Evolutionary conservation across 306 rosid species (phyloP), one percentile per base, ranked within the genome.

Genomic region (Prunus armeniaca): DNA sequence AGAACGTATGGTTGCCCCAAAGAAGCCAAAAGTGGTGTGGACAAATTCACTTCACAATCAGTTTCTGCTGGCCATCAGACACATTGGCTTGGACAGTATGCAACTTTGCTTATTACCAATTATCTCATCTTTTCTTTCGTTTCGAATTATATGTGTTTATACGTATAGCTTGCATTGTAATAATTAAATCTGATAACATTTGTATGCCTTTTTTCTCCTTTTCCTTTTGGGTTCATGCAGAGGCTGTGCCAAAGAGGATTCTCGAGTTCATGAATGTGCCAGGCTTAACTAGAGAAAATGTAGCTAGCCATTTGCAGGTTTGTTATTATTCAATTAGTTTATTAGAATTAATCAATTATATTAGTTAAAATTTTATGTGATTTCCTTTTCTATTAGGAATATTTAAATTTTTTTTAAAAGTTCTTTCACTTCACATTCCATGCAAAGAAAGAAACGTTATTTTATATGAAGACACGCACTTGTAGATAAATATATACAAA

Each of bases 301-400:
- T 91, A 2, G 91, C 93, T 0, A 91, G 97, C 52, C 97, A 91
- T 73, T 79, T 91, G 34, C 97, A 91, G 91, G 97, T 89, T 68
- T 2, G 43, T 60, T 13, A 2, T 18, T 38, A 49, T 69, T 27
- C 10, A 17, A 18, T 25, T 34, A 34, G 0, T 19, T 13, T 45
- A 28, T 41, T 17, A 3, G 25, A 34, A 43, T 41, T 17, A 1
- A 14, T n/a, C 38, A 13, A 12, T 5, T 2, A 15, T 56, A 6
- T 46, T 7, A 62, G 9, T 43, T 15, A 28, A 28, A 27, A 20
- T 24, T 15, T 45, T 24, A 41, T 67, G 18, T 1, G 3, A 10
- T 49, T 70, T 51, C 19, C 46, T 51, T 51, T 70, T 27, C 19
- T 51, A 13, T 45, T 3, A 6, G 43, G 43, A 34, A 32, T 0